Evolutionary conservation across 768 basidiomycete species (phyloP), one percentile per base, ranked within the genome.

Genomic region (Boletus rubroflammeus): DNA sequence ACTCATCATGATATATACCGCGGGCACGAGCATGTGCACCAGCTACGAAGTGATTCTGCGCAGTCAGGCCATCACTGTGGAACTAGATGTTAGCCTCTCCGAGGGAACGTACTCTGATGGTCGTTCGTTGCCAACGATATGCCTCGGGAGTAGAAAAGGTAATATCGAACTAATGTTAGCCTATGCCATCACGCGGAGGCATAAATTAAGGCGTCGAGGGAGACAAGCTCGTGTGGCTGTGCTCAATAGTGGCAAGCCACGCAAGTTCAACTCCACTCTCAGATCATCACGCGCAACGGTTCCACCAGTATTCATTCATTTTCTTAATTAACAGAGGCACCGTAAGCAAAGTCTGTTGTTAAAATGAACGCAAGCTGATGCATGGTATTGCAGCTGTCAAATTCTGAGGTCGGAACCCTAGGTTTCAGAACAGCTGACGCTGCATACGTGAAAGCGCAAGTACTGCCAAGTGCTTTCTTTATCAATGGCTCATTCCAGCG

Each of bases 351-450:
- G 19, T 13, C 23, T 43, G 32, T 21, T 11, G 9, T 28, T 28
- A 5, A 54, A 28, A 51, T 57, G 36, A 32, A 57, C 6, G 1
- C n/a, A 15, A 26, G 14, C 49, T 60, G 21, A 61, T 61, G 17
- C n/a, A 13, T 43, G 25, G 9, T 47, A 40, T 53, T 46, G 15
- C 40, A 59, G 61, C 48, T 31, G 51, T 55, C 51, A 51, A 42
- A 42, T 25, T 28, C 39, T 46, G 26, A n/a, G 35, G 19, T 45
- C 42, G 47, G n/a, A 23, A 9, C 57, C 57, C 51, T 26, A 42
- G 14, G 25, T 35, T 47, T 35, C 57, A 44, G 28, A n/a, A 38
- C 31, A 11, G 19, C 9, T 11, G 36, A 31, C 39, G 7, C 35
- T 44, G 31, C 48, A 6, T 25, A 53, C 48, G 34, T 25, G 44